phyloP scores from a whole-genome alignment of 228 moss, liverwort and hornwort genomes.

The Sphagnum fallax region DNA sequence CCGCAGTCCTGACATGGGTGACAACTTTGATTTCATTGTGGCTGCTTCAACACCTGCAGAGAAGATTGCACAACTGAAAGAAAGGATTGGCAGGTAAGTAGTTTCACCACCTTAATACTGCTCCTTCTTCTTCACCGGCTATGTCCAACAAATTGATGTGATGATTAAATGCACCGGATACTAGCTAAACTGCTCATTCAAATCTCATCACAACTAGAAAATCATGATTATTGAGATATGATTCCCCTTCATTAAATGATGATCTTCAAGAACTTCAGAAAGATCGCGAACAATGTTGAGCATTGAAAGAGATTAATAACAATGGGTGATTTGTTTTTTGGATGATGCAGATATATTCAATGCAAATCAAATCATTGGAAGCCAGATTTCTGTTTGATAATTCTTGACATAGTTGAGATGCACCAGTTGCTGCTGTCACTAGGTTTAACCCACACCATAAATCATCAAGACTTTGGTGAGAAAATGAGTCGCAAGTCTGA shows the following conservation, averaged over 20 bases:
- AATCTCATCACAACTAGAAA: too few species aligned
- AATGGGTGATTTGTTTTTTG: background rate
- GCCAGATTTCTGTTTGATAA: slow-evolving; percentile 25
- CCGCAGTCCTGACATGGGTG: slow-evolving; percentile 64
- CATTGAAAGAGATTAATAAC: background rate
- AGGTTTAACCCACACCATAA: slow-evolving; percentile 77
- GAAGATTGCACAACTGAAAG: slow-evolving; percentile 43
- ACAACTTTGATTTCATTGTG: slow-evolving; percentile 35
- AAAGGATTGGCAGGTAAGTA: slow-evolving; percentile 29
- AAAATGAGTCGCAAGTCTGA: slow-evolving; percentile 57
- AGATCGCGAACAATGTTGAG: background rate
- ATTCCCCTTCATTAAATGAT: background rate
- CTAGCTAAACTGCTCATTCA: too few species aligned
- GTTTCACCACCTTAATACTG: background rate
- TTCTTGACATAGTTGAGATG: slow-evolving; percentile 62
- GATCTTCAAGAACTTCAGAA: background rate
- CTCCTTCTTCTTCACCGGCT: background rate
- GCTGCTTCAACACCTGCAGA: slow-evolving; percentile 31
- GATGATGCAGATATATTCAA: slow-evolving; percentile 52
- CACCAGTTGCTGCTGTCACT: slow-evolving; percentile 59
- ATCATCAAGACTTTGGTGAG: slow-evolving; percentile 76
- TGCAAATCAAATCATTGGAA: slow-evolving; percentile 63
- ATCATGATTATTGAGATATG: background rate
- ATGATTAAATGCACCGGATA: too few species aligned
- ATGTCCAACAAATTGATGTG: background rate